Conservation (phyloP, 352 stramenopile species). For the Lagenidium sp. region DNA sequence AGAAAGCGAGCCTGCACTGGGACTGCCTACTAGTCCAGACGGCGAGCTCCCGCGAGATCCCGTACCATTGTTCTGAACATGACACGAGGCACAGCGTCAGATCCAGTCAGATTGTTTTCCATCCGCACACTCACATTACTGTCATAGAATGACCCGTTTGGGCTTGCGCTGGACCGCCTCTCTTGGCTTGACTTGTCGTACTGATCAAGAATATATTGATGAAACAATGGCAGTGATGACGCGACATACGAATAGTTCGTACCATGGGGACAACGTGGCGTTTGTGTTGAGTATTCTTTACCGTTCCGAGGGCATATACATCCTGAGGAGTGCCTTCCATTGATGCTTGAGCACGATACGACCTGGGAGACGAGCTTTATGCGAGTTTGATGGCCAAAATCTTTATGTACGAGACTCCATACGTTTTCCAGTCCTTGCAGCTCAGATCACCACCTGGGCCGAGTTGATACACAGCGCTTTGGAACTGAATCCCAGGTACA, state of each 20-base stretch:
- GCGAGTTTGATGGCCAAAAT: neutral
- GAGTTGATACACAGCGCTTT: constrained; percentile 62
- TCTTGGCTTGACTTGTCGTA: constrained; percentile 27
- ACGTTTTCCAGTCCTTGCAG: constrained; percentile 66
- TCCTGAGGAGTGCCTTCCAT: constrained; percentile 41
- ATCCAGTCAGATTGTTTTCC: too few species aligned
- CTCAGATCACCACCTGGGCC: constrained; percentile 31
- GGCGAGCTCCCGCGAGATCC: constrained; percentile 12
- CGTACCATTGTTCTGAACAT: too few species aligned
- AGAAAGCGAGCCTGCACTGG: constrained; percentile 22
- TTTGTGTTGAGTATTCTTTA: constrained; percentile 52
- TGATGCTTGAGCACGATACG: constrained; percentile 46
- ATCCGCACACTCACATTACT: too few species aligned
- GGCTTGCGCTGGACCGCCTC: too few species aligned
- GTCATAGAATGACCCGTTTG: too few species aligned
- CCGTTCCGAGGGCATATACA: constrained; percentile 28
- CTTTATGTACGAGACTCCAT: constrained; percentile 3
- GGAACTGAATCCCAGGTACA: constrained; percentile 51
- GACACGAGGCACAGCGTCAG: too few species aligned
- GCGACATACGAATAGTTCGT: neutral
- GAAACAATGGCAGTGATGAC: too few species aligned
- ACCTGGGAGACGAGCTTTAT: constrained; percentile 15
- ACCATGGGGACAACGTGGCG: constrained; percentile 59
- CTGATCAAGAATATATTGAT: constrained; percentile 4
- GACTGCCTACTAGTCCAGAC: constrained; percentile 10